Evolutionary conservation across 1,284 basidiomycete species (phyloP).

Genomic region (Leucoagaricus sp.): DNA sequence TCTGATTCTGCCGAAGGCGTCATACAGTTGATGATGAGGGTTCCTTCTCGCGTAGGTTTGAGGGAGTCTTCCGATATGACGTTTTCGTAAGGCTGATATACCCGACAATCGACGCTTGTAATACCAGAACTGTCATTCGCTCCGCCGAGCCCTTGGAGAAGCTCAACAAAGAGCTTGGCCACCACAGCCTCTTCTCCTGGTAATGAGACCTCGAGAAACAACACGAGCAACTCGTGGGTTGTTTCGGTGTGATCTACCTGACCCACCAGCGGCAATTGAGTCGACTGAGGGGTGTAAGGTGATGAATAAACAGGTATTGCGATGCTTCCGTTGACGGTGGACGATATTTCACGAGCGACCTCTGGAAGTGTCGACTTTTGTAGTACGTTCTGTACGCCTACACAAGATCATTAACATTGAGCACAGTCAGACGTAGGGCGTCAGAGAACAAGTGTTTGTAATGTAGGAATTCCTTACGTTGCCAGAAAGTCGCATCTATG

Average conservation of each 20-base stretch:
- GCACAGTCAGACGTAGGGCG: too few species aligned
- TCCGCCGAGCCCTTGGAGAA: not conserved
- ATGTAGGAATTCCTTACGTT: too few species aligned
- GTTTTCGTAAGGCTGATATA: not conserved
- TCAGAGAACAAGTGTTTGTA: too few species aligned
- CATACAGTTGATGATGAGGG: conserved; percentile 28
- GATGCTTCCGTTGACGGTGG: too few species aligned
- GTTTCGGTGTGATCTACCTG: not conserved
- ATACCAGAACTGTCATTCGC: not conserved
- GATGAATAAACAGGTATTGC: too few species aligned
- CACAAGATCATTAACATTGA: too few species aligned
- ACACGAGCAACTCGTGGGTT: not conserved
- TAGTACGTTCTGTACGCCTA: too few species aligned
- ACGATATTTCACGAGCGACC: too few species aligned
- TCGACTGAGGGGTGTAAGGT: too few species aligned
- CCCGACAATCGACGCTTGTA: conserved; percentile 6
- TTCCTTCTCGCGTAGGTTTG: not conserved
- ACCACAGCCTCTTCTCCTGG: not conserved
- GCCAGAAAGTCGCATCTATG: too few species aligned
- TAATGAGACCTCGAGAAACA: conserved; percentile 2
- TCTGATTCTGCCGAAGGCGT: conserved; percentile 25
- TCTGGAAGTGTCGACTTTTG: too few species aligned
- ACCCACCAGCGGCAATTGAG: too few species aligned
- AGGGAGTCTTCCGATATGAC: not conserved
- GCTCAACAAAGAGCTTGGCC: not conserved